These are phyloP conservation scores for Calonectria multiphialidica DNA, from an alignment of 2,329 filamentous ascomycete species.

Conservation along the genomic window DNA sequence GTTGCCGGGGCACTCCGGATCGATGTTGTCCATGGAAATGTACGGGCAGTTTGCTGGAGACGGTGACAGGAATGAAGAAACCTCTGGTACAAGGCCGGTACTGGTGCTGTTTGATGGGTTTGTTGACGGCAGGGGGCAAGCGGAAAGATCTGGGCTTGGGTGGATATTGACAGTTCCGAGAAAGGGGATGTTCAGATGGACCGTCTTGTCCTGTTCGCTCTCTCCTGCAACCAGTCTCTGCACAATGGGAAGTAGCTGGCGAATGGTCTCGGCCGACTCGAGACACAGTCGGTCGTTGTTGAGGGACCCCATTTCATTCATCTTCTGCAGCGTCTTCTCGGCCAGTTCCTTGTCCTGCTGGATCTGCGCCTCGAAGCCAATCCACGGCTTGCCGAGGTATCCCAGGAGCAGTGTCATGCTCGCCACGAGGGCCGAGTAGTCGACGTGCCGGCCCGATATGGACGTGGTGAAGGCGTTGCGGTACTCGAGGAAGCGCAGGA, in stretches of 20 bases:
- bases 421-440: slow-evolving; percentile 65
- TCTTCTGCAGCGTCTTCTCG: slow-evolving; percentile 50
- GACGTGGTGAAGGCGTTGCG: slow-evolving; percentile 44
- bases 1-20: slow-evolving; percentile 20
- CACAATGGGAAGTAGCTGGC: slow-evolving; percentile 57
- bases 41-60: background rate
- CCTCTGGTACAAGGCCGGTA: background rate
- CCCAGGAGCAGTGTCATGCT: slow-evolving; percentile 64
- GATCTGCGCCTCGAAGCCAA: slow-evolving; percentile 37
- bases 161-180: slow-evolving; percentile 61
- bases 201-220: slow-evolving; percentile 28
- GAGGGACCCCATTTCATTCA: slow-evolving; percentile 52
- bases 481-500: slow-evolving; percentile 62
- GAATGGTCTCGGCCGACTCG: slow-evolving; percentile 58
- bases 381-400: slow-evolving; percentile 56
- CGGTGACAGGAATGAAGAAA: background rate
- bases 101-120: background rate
- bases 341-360: slow-evolving; percentile 52
- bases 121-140: slow-evolving; percentile 29
- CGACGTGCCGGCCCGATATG: slow-evolving; percentile 55
- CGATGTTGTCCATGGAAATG: slow-evolving; percentile 12
- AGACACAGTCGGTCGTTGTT: slow-evolving; percentile 56
- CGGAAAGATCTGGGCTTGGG: slow-evolving; percentile 16
- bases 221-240: slow-evolving; percentile 38
- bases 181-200: slow-evolving; percentile 60